Evolutionary conservation across 352 stramenopile genomes (phyloP), one percentile per base, ranked within the genome.

Genomic region (Phytophthora meadii): DNA sequence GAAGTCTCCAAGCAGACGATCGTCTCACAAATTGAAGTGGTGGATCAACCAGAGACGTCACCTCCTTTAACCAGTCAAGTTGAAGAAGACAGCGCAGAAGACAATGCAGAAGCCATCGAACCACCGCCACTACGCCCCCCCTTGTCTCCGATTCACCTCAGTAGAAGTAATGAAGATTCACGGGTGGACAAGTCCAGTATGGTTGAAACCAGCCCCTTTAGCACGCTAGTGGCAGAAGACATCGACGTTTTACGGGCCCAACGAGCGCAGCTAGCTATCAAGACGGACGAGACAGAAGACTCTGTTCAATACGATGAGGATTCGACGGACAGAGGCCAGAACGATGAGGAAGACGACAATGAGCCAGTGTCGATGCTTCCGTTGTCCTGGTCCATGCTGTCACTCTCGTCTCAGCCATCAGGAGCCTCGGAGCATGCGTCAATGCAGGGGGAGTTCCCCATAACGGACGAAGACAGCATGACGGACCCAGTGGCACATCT

Each of bases 331-430:
- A 45, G 27, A 12, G 22, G 14, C 10, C 55, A 71, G 42, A 61
- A 73, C 19, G 58, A 68, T 12, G 24, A 68, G n/a, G 53, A 72
- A 3, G 34, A 72, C 1, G 59, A 75, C 6, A 58, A 75, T 8
- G 77, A 84, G 14, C 61, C 55, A 36, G 62, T 89, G 0, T 72
- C 74, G 11, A 66, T 70, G 0, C 55, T 91, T 25, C 80, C 79
- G 24, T 36, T 89, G 6, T 88, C 78, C 17, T 81, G 76, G 68
- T 88, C 76, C 0, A 90, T 87, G 82, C 61, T 90, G 9, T 90
- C 82, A n/a, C 67, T 84, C 30, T 79, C 79, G 0, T 88, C 79
- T 14, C 60, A 82, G 32, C 67, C 67, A 50, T 79, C 62, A 10
- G 65, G 65, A 0, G 69, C 65, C 11, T 74, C 65, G 5, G 65